Conservation (phyloP, 2,329 filamentous ascomycete genomes). For the Rhinocladiella mackenziei region DNA sequence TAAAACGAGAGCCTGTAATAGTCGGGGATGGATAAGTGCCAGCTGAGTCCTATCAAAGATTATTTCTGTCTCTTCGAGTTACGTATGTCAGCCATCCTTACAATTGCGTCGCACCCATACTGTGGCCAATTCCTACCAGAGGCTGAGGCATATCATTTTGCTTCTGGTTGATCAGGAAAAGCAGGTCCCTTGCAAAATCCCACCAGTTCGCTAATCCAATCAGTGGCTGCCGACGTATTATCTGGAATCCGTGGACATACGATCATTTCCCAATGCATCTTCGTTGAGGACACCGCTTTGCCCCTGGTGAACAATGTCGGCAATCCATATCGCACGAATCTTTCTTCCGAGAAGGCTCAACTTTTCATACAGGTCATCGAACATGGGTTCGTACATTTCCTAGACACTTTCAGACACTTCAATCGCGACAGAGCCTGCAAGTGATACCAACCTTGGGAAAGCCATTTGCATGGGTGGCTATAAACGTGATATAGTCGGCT, state of each 20-base stretch:
- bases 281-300: conserved; percentile 75
- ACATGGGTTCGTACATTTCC: conserved; percentile 90
- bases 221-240: conserved; percentile 28
- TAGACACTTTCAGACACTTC: conserved; percentile 34
- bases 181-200: conserved; percentile 78
- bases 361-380: conserved; percentile 70
- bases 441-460: conserved; percentile 69
- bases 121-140: conserved; percentile 80
- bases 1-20: conserved; percentile 67
- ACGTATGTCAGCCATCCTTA: too few species aligned
- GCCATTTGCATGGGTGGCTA: conserved; percentile 84
- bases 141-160: conserved; percentile 74
- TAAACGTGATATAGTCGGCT: conserved; percentile 75
- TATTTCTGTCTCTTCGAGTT: background rate
- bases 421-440: background rate
- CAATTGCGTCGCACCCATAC: conserved; percentile 75
- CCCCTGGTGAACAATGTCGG: conserved; percentile 83
- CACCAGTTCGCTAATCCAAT: conserved; percentile 66
- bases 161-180: conserved; percentile 81
- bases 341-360: conserved; percentile 58
- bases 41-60: conserved; percentile 14
- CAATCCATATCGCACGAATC: conserved; percentile 82
- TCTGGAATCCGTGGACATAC: conserved; percentile 47
- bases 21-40: conserved; percentile 61
- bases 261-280: conserved; percentile 73